Percentiles rank a stretch among this genome's conserved stretches.
These are phyloP conservation scores for Solanum pimpinellifolium DNA, from an alignment of 257 asterid species.

Conservation along the genomic window DNA sequence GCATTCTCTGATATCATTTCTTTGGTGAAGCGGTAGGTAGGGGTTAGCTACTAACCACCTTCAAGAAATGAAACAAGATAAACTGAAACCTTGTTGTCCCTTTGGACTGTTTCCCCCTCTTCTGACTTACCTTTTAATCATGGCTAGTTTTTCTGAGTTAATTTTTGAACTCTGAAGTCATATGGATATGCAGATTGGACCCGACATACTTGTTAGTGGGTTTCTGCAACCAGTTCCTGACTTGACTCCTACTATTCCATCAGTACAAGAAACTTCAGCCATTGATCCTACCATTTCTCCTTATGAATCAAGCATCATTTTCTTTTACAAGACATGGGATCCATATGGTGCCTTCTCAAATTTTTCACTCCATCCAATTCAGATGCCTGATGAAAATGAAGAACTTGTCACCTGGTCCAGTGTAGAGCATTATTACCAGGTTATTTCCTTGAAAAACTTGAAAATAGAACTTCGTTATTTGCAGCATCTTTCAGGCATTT, in stretches of 20 bases:
- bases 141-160: not conserved
- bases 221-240: constrained; percentile 97
- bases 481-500: not conserved
- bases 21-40: not conserved
- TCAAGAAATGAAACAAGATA: not conserved
- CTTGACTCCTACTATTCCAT: constrained; percentile 75
- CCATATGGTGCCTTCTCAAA: constrained; percentile 92
- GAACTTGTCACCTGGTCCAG: constrained; percentile 58
- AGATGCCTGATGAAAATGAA: constrained; percentile 60
- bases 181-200: constrained; percentile 54
- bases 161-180: not conserved
- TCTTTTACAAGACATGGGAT: constrained; percentile 95
- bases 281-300: constrained; percentile 87
- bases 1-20: not conserved
- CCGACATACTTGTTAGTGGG: constrained; percentile 94
- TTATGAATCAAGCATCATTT: constrained; percentile 74
- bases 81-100: not conserved
- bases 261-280: constrained; percentile 64
- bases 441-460: constrained; percentile 5
- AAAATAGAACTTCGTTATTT: not conserved
- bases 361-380: constrained; percentile 81
- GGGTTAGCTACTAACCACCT: not conserved
- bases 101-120: not conserved
- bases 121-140: not conserved
- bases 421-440: constrained; percentile 99